Conservation (phyloP, 116 monocot species). For the Thalassia testudinum region DNA sequence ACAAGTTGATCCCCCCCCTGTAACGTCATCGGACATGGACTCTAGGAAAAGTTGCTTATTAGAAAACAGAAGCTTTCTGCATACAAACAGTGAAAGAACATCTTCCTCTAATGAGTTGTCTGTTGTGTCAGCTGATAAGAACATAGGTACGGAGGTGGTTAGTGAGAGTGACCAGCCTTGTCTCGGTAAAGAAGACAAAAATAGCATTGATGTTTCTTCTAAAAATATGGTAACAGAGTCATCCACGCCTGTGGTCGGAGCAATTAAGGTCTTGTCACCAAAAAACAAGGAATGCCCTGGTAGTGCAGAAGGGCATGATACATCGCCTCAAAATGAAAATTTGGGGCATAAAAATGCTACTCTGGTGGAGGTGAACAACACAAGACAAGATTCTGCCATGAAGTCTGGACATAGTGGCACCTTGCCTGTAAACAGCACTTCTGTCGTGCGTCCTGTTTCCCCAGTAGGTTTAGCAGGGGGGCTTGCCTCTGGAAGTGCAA, state of each 20-base stretch:
- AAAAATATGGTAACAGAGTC: constrained; percentile 5
- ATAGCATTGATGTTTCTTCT: constrained; percentile 1
- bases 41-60: neutral
- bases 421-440: constrained; percentile 3
- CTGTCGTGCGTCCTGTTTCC: neutral
- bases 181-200: constrained; percentile 12
- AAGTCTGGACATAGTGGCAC: too few relatives aligned
- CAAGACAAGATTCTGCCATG: too few relatives aligned
- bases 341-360: neutral
- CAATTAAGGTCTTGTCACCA: too few relatives aligned
- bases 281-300: too few relatives aligned
- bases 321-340: neutral
- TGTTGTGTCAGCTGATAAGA: constrained; percentile 5
- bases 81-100: constrained; percentile 7
- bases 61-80: neutral
- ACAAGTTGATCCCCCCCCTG: too few relatives aligned
- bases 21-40: constrained; percentile 16
- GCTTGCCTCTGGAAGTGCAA: constrained; percentile 11
- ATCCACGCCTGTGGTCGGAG: constrained; percentile 2
- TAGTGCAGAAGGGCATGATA: neutral
- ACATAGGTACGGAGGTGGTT: neutral
- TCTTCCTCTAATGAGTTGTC: constrained; percentile 1
- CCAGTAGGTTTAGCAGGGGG: constrained; percentile 11
- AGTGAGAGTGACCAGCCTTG: constrained; percentile 7
- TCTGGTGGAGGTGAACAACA: too few relatives aligned